A percentile compares a stretch with the other conserved stretches of the same genome.
phyloP scores from a whole-genome alignment of 192 early-diverging fungal species.

The Phycomyces nitens region DNA sequence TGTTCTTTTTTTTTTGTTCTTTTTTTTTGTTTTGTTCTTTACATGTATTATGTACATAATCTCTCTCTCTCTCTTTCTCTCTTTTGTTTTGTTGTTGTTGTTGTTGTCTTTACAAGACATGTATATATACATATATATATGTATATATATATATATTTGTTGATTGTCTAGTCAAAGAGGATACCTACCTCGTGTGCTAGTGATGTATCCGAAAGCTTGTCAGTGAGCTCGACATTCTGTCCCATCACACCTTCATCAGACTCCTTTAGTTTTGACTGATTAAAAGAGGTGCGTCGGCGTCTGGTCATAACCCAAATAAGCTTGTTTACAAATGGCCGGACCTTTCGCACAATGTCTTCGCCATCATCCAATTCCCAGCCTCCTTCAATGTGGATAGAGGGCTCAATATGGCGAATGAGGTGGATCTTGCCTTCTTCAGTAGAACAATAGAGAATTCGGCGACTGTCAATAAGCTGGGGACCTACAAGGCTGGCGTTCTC shows the following conservation, averaged over 20 bases:
- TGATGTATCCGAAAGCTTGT: slow-evolving; percentile 19
- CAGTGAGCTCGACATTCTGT: slow-evolving; percentile 30
- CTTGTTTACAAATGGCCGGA: slow-evolving; percentile 26
- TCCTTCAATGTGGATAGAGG: slow-evolving; percentile 65
- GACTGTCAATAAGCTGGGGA: slow-evolving; percentile 47
- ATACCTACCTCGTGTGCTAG: slow-evolving; percentile 21
- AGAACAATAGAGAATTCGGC: slow-evolving; percentile 68
- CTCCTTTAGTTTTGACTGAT: slow-evolving; percentile 10
- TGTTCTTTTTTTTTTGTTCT: too few species aligned
- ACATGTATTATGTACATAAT: too few species aligned
- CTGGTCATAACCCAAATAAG: slow-evolving; percentile 34
- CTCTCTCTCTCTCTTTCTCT: too few species aligned
- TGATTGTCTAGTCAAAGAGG: background rate
- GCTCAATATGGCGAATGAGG: slow-evolving; percentile 67
- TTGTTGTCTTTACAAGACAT: too few species aligned
- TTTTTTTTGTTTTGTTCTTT: too few species aligned
- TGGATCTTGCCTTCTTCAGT: slow-evolving; percentile 64
- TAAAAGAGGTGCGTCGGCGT: slow-evolving; percentile 25
- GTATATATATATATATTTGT: too few species aligned
- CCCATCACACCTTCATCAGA: slow-evolving; percentile 26
- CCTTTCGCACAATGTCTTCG: slow-evolving; percentile 27
- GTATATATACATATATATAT: too few species aligned
- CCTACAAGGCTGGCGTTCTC: slow-evolving; percentile 38
- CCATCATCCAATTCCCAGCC: slow-evolving; percentile 41
- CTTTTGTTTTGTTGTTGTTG: too few species aligned